A percentile compares a stretch with the other conserved stretches of the same genome.
These are phyloP conservation scores for Trichopus zeylanicus DNA, from an alignment of 116 monocot species.

Conservation along the genomic window DNA sequence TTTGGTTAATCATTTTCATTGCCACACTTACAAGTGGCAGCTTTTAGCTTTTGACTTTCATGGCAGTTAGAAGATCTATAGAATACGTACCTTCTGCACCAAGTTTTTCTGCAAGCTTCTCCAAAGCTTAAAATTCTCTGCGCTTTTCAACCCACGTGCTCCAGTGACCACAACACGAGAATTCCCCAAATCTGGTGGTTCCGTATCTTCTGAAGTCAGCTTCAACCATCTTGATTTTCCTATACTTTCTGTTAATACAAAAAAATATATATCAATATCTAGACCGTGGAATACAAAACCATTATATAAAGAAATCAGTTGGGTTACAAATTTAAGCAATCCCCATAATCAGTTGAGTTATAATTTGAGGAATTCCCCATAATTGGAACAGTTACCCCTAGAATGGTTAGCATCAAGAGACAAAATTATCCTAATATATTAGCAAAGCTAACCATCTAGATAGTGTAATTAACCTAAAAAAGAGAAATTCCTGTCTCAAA, in stretches of 20 bases:
- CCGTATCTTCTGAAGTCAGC: slow-evolving; percentile 64
- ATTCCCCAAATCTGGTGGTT: slow-evolving; percentile 90
- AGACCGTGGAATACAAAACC: neutral
- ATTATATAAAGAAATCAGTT: neutral
- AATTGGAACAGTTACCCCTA: no score
- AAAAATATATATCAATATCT: neutral
- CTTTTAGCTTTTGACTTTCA: neutral
- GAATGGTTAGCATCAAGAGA: no score
- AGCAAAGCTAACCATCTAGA: no score
- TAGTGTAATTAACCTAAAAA: no score
- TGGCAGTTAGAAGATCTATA: neutral
- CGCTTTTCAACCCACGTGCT: slow-evolving; percentile 87
- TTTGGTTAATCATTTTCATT: neutral
- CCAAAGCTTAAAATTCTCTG: slow-evolving; percentile 95
- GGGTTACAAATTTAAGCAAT: neutral
- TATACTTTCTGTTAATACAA: slow-evolving; percentile 22
- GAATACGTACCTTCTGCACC: slow-evolving; percentile 89
- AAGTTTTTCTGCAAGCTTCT: slow-evolving; percentile 94
- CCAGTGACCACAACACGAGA: slow-evolving; percentile 87
- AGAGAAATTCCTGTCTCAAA: no score
- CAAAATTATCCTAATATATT: no score
- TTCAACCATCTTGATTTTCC: slow-evolving; percentile 84
- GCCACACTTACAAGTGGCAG: neutral
- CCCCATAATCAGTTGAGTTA: no score
- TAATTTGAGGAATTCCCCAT: no score